A percentile compares a stretch with the other conserved stretches of the same genome.
phyloP scores from a whole-genome alignment of 495 filamentous ascomycete species.

The Xylaria telfairii region DNA sequence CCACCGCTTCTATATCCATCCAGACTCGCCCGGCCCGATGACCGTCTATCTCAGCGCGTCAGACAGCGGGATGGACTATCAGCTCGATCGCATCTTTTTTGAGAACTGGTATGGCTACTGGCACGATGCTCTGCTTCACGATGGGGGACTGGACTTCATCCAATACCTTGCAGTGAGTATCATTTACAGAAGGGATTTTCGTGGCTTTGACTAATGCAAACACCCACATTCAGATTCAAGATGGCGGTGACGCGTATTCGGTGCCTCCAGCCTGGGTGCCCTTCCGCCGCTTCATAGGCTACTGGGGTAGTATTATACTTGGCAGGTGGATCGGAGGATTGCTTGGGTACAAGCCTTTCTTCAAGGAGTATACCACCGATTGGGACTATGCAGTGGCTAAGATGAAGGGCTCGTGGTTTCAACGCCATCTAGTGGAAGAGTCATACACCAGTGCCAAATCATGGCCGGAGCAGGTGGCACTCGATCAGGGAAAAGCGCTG shows the following conservation, averaged over 20 bases:
- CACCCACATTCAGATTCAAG: slow-evolving; percentile 37
- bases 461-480: slow-evolving; percentile 5
- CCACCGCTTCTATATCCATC: slow-evolving; percentile 37
- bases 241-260: slow-evolving; percentile 45
- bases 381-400: slow-evolving; percentile 46
- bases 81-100: slow-evolving; percentile 49
- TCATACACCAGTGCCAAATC: slow-evolving; percentile 11
- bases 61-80: slow-evolving; percentile 18
- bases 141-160: slow-evolving; percentile 39
- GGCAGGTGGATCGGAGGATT: slow-evolving; percentile 52
- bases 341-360: slow-evolving; percentile 53
- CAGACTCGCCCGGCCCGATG: slow-evolving; percentile 23
- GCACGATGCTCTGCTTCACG: slow-evolving; percentile 42
- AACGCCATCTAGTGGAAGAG: slow-evolving; percentile 10
- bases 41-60: slow-evolving; percentile 17
- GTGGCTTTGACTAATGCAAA: not conserved
- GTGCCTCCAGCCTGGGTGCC: slow-evolving; percentile 44
- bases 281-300: slow-evolving; percentile 36
- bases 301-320: slow-evolving; percentile 41
- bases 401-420: slow-evolving; percentile 40
- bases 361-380: slow-evolving; percentile 50
- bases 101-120: slow-evolving; percentile 56
- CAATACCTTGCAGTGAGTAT: slow-evolving; percentile 44
- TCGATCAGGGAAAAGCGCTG: slow-evolving; percentile 10
- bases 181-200: no score